Evolutionary conservation across 2,329 filamentous ascomycete species (phyloP), one percentile per base, ranked within the genome.

Genomic region (Fusarium proliferatum): DNA sequence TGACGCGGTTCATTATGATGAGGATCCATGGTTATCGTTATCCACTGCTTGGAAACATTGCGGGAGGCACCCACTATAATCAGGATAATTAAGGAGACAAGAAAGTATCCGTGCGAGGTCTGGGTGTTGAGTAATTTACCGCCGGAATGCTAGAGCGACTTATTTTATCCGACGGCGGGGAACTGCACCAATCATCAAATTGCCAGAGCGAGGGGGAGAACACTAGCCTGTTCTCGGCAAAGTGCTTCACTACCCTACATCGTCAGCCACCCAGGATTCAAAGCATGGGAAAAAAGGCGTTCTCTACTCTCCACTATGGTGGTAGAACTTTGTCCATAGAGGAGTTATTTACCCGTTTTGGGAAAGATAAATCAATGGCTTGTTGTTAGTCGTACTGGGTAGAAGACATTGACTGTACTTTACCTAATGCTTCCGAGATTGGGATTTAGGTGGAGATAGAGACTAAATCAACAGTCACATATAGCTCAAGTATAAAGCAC

Each of bases 291-390:
- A 56, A 56, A 43, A 43, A 11, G 21, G n/a, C 9, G 19, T 1
- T n/a, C 4, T 3, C 19, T 28, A 11, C 4, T 48, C 13, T 48
- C 23, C 19, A 21, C 26, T 2, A 5, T 48, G 2, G 2, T 13
- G 3, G 34, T 8, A 23, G 8, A 34, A 23, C 4, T 2, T 2
- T 13, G 19, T 0, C n/a, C 6, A 23, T 6, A 3, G 11, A 34
- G n/a, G 0, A 34, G 0, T 3, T 5, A 10, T 7, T 15, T 34
- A 19, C 30, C n/a, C 3, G 9, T 15, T 51, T 23, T 2, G 11
- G 30, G 4, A 3, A 34, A 3, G 16, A 19, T 8, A 9, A 5
- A 10, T 10, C 2, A 19, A 10, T 19, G 11, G 9, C 16, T 26
- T 34, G 0, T 5, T 23, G 0, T 11, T 34, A 23, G n/a, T 34